A percentile compares a stretch with the other conserved stretches of the same genome.
Evolutionary conservation across 805 yeast species (phyloP).

Genomic region (Torulaspora quercuum): DNA sequence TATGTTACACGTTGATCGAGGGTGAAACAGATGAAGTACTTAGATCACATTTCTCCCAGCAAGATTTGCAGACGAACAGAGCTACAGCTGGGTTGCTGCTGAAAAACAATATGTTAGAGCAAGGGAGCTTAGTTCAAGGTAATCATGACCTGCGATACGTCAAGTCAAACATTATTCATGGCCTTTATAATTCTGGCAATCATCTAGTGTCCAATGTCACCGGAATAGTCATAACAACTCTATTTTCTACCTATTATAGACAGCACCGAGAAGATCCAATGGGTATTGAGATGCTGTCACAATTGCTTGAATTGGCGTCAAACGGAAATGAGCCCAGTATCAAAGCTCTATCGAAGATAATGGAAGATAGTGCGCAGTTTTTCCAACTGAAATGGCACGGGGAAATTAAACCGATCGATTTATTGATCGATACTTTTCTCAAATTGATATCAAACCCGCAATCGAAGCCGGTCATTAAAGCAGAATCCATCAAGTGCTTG

Average conservation of each 20-base stretch:
- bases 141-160: constrained; percentile 42
- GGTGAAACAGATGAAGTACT: constrained; percentile 45
- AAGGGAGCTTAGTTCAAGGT: constrained; percentile 35
- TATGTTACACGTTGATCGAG: constrained; percentile 66
- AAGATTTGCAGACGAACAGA: constrained; percentile 40
- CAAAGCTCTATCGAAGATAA: constrained; percentile 77
- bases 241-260: constrained; percentile 52
- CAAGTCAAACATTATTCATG: constrained; percentile 41
- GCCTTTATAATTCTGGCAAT: constrained; percentile 35
- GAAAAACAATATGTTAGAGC: constrained; percentile 65
- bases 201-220: constrained; percentile 74
- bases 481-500: constrained; percentile 65
- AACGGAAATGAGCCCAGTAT: constrained; percentile 46
- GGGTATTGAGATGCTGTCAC: constrained; percentile 66
- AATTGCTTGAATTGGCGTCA: constrained; percentile 58
- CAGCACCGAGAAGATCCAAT: constrained; percentile 40
- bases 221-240: constrained; percentile 83
- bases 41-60: constrained; percentile 18
- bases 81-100: constrained; percentile 87
- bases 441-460: constrained; percentile 43
- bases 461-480: constrained; percentile 47
- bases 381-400: constrained; percentile 66
- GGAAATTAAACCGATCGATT: constrained; percentile 54
- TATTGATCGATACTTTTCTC: constrained; percentile 63
- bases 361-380: constrained; percentile 75